Base-by-base conservation (phyloP, 2,329 filamentous ascomycete species). In the Neopestalotiopsis rosae region DNA sequence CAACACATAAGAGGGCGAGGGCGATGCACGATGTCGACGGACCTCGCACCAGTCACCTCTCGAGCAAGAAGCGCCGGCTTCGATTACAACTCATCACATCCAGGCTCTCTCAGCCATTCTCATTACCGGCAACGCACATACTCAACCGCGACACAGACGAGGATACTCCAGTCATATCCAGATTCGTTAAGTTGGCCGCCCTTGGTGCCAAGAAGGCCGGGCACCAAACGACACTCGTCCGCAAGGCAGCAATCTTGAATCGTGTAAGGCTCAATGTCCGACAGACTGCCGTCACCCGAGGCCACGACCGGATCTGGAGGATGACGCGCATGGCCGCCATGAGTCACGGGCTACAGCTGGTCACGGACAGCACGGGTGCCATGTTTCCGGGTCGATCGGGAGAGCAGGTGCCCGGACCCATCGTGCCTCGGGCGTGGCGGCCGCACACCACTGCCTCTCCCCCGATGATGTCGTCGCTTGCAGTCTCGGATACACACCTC, bases 81-180 rank as follows among this genome's bases (percentile, higher is more conserved):
- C 85, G 90, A 1, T 81, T 88, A 2, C 80, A 86, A 24, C 84
- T 93, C 58, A 88, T 93, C 75, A 94, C 92, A 1, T 93, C 90
- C 24, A 86, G 90, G 7, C 87, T 94, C 0, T 93, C 91, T 10
- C 87, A 85, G 62, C 91, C 91, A 1, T 94, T 89, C 78, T 92
- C 91, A 0, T 83, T 88, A 34, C 91, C 91, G 0, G 89, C 91
- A 3, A 90, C 90, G 58, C 90, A 93, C 74, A 92, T 93, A 68
- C 84, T 91, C 66, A 88, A 90, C 77, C 86, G 90, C 32, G 89
- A 89, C 68, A 84, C 82, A 13, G 82, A 84, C 4, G 83, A 86
- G 71, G 85, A 82, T 61, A 70, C 74, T 61, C 76, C 76, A 0
- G 71, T 76, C 17, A 73, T 78, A 2, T 73, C 75, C 73, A 80